A percentile compares a stretch with the other conserved stretches of the same genome.
phyloP scores from a whole-genome alignment of 2,329 filamentous ascomycete species.

The Colletotrichum euphorbiae region DNA sequence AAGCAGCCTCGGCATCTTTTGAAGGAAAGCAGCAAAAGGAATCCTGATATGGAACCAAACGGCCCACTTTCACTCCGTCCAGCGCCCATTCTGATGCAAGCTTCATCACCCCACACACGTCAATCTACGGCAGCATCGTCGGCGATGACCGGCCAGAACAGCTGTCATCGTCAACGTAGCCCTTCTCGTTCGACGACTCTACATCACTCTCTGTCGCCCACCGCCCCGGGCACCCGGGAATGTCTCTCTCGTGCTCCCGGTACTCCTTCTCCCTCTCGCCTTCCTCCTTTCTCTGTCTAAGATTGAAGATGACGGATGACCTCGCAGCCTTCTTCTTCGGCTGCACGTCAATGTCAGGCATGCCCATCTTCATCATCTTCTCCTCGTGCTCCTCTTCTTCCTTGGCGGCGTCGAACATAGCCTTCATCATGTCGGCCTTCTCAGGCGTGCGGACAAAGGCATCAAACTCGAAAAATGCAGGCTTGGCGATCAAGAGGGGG shows the following conservation, averaged over 20 bases:
- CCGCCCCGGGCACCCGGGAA: conserved; percentile 37
- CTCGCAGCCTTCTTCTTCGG: conserved; percentile 15
- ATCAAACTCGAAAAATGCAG: conserved; percentile 53
- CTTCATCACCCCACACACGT: neutral
- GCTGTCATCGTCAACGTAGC: conserved; percentile 36
- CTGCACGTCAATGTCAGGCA: conserved; percentile 29
- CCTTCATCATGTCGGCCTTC: conserved; percentile 43
- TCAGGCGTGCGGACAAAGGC: conserved; percentile 45
- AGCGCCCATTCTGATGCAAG: neutral
- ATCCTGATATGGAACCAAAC: conserved; percentile 23
- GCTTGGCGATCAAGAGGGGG: conserved; percentile 58
- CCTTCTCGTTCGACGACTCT: conserved; percentile 39
- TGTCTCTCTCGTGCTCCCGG: conserved; percentile 36
- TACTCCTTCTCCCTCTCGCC: conserved; percentile 35
- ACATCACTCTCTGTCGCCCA: conserved; percentile 38
- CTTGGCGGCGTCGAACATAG: conserved; percentile 52
- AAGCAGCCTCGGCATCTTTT: conserved; percentile 8
- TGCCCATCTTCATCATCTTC: conserved; percentile 41
- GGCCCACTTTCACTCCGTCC: neutral
- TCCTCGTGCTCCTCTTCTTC: conserved; percentile 48
- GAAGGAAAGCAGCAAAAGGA: conserved; percentile 8
- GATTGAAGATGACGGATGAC: conserved; percentile 27
- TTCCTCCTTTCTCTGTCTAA: conserved; percentile 32
- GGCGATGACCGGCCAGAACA: conserved; percentile 35
- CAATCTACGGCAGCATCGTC: conserved; percentile 16